Percentiles rank a stretch among this genome's conserved stretches.
phyloP scores from a whole-genome alignment of 2,329 filamentous ascomycete species.

The Fusarium anguioides region DNA sequence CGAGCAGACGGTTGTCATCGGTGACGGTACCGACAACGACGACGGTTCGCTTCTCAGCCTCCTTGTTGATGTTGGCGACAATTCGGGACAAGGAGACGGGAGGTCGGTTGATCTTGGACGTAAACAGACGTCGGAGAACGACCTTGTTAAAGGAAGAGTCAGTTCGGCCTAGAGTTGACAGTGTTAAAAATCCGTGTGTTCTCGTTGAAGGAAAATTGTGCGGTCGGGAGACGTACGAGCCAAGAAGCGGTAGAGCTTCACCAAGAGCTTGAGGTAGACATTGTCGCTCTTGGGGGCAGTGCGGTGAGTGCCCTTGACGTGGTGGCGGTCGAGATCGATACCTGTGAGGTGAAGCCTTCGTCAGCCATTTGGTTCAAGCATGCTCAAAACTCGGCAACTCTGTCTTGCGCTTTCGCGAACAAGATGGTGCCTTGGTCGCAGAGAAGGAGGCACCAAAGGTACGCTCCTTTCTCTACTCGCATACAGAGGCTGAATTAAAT shows the following conservation, averaged over 20 bases:
- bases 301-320: slow-evolving; percentile 80
- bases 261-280: slow-evolving; percentile 95
- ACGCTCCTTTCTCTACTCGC: slow-evolving; percentile 59
- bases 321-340: slow-evolving; percentile 78
- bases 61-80: slow-evolving; percentile 74
- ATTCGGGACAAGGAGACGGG: slow-evolving; percentile 96
- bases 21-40: slow-evolving; percentile 96
- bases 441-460: slow-evolving; percentile 29
- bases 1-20: slow-evolving; percentile 94
- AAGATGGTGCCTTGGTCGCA: slow-evolving; percentile 49
- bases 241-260: slow-evolving; percentile 98
- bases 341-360: slow-evolving; percentile 65
- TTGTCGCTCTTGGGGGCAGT: slow-evolving; percentile 98
- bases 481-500: slow-evolving; percentile 57
- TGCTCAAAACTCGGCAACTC: slow-evolving; percentile 63
- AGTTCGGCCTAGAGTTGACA: slow-evolving; percentile 80
- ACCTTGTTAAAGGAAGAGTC: slow-evolving; percentile 99
- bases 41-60: slow-evolving; percentile 82
- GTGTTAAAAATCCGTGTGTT: slow-evolving; percentile 24
- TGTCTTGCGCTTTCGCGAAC: slow-evolving; percentile 45
- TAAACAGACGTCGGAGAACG: slow-evolving; percentile 95
- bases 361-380: slow-evolving; percentile 73
- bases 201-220: not conserved
- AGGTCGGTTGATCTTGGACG: slow-evolving; percentile 98
- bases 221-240: slow-evolving; percentile 76